Conservation (phyloP, 192 early-diverging fungal genomes). For the Coemansia sp. region DNA sequence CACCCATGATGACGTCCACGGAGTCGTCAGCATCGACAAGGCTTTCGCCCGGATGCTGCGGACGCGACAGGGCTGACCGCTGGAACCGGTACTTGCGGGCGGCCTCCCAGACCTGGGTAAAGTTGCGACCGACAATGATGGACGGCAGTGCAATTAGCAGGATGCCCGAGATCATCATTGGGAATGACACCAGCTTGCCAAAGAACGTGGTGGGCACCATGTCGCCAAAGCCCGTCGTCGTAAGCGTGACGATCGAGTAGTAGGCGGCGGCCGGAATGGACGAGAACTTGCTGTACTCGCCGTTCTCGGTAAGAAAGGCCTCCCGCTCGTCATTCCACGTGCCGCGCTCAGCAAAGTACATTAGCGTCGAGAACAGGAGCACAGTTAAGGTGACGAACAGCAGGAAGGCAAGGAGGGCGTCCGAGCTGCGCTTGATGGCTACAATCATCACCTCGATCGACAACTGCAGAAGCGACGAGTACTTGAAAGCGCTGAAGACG, state of each 20-base stretch:
- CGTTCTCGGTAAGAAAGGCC: conserved; percentile 65
- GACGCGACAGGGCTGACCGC: conserved; percentile 11
- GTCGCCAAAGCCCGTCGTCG: conserved; percentile 78
- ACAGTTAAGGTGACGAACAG: conserved; percentile 72
- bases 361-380: conserved; percentile 69
- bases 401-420: conserved; percentile 70
- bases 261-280: conserved; percentile 77
- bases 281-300: conserved; percentile 72
- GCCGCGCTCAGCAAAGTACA: conserved; percentile 83
- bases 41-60: conserved; percentile 24
- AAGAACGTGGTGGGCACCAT: conserved; percentile 79
- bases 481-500: conserved; percentile 79
- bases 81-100: conserved; percentile 47
- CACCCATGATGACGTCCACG: not conserved
- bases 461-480: conserved; percentile 77
- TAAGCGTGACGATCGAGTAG: conserved; percentile 76
- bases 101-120: conserved; percentile 79
- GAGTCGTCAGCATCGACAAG: conserved; percentile 19
- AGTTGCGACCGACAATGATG: conserved; percentile 81
- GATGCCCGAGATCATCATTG: conserved; percentile 81
- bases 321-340: conserved; percentile 66
- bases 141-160: conserved; percentile 78
- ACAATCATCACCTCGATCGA: conserved; percentile 83
- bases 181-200: conserved; percentile 76
- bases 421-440: conserved; percentile 70